Evolutionary conservation across 805 yeast species (phyloP).

Genomic region (Yamadazyma tumulicola): DNA sequence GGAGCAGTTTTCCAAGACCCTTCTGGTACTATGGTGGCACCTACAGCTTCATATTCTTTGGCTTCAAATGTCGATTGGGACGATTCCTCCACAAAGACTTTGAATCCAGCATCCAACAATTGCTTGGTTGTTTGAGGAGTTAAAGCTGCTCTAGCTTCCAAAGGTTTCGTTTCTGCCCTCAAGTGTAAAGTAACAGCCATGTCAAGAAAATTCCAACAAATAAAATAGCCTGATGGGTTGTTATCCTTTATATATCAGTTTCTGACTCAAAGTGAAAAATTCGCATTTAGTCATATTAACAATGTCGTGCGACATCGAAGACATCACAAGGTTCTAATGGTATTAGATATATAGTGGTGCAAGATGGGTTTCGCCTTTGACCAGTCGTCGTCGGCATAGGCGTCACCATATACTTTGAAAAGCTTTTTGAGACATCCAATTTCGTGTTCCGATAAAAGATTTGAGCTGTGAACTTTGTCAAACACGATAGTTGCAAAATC

Average conservation of each 20-base stretch:
- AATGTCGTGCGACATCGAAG: too few species aligned
- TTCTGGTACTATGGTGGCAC: constrained; percentile 85
- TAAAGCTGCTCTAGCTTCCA: constrained; percentile 95
- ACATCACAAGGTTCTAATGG: constrained; percentile 6
- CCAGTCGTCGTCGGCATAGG: constrained; percentile 40
- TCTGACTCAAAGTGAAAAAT: too few species aligned
- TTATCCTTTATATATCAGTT: too few species aligned
- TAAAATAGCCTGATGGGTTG: too few species aligned
- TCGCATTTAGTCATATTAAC: constrained; percentile 1
- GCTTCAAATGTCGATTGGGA: constrained; percentile 76
- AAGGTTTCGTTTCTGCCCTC: constrained; percentile 95
- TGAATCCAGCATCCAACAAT: constrained; percentile 82
- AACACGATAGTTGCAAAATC: constrained; percentile 42
- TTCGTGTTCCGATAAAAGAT: constrained; percentile 28
- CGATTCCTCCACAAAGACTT: constrained; percentile 83
- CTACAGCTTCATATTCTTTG: constrained; percentile 73
- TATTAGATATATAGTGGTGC: constrained; percentile 4
- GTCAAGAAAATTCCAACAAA: too few species aligned
- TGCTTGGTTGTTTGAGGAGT: constrained; percentile 89
- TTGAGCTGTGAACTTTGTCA: constrained; percentile 8
- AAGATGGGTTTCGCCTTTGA: constrained; percentile 20
- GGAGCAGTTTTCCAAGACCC: constrained; percentile 96
- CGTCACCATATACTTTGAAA: constrained; percentile 51
- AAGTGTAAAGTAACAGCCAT: constrained; percentile 53
- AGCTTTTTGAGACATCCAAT: constrained; percentile 37